phyloP scores from a whole-genome alignment of 345 rosid genomes.

The Brassica juncea region DNA sequence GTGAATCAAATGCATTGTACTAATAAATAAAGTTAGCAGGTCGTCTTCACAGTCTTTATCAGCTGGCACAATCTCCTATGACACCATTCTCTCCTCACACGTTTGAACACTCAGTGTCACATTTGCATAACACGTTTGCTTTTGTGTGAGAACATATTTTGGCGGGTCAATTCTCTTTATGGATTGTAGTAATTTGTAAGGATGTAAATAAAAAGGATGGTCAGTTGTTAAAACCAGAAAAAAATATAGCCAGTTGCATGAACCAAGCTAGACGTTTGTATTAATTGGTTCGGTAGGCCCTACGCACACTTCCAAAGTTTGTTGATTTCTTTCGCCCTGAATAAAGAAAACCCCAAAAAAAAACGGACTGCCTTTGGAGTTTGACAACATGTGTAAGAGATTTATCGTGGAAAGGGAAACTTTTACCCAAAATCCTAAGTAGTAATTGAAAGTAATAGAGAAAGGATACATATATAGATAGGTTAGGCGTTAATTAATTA shows the following conservation, averaged over 20 bases:
- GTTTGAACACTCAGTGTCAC: slow-evolving; percentile 31
- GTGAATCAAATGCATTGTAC: slow-evolving; percentile 17
- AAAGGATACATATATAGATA: slow-evolving; percentile 7
- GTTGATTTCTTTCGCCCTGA: slow-evolving; percentile 6
- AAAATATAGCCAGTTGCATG: slow-evolving; percentile 4
- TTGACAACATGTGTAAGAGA: slow-evolving; percentile 19
- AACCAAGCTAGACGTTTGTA: not conserved
- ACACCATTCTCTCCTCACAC: slow-evolving; percentile 19
- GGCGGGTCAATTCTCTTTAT: slow-evolving; percentile 19
- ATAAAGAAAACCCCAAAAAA: not conserved
- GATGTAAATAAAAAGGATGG: slow-evolving; percentile 17
- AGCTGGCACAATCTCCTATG: slow-evolving; percentile 28
- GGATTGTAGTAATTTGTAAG: slow-evolving; percentile 27
- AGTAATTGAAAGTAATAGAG: slow-evolving; percentile 9
- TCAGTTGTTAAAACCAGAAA: slow-evolving; percentile 8
- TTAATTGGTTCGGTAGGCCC: slow-evolving; percentile 13
- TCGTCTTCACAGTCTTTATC: slow-evolving; percentile 31
- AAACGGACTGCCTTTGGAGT: slow-evolving; percentile 10
- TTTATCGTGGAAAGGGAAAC: not conserved
- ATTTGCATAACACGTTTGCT: slow-evolving; percentile 21
- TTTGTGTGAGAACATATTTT: slow-evolving; percentile 6
- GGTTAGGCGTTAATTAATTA: slow-evolving; percentile 11
- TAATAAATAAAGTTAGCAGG: slow-evolving; percentile 17
- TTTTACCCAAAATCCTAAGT: slow-evolving; percentile 13
- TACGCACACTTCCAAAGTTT: slow-evolving; percentile 8